Base-by-base conservation (phyloP, 2,329 filamentous ascomycete species). In the Penicillium sp. region DNA sequence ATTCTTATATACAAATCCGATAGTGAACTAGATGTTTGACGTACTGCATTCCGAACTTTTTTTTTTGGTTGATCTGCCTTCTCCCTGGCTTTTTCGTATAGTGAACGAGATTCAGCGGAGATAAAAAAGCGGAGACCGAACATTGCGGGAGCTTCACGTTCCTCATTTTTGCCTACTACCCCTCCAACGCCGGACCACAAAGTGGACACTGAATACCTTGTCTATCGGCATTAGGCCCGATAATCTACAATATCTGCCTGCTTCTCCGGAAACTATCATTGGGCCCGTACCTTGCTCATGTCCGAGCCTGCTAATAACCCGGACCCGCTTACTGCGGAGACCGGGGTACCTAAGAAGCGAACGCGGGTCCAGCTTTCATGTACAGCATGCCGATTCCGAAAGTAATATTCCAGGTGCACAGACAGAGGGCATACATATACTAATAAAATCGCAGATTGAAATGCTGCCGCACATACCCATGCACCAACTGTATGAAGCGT, bases 281-380 rank as follows among this genome's bases (percentile, higher is more conserved):
- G 46, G 46, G n/a, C 25, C 45, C 35, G 14, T 19, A 25, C 47
- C 19, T 21, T 49, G 16, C 23, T 43, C 29, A 60, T 60, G 58
- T 37, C 55, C 47, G 49, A 57, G 21, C 25, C 49, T 44, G 46
- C 19, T 23, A 53, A 53, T 45, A 16, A 46, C 52, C 55, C 58
- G 55, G 25, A 46, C 54, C 58, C 61, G 55, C 51, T 51, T 39
- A 26, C 31, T 52, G 55, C 50, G 57, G 58, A 57, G 39, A 23
- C 50, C 45, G 31, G 43, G 37, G 42, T 42, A 23, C 56, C 54
- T 10, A 71, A 69, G 55, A 75, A 74, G 56, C 68, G 72, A 56
- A 72, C 67, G 31, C 58, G 72, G 42, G 72, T 75, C n/a, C 72
- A 75, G 58, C 69, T 75, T 45, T 75, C 72, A 16, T 75, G 72